Percentiles rank a stretch among this genome's conserved stretches.
Conservation (phyloP, 768 basidiomycete species). For the Clavulina sp. region DNA sequence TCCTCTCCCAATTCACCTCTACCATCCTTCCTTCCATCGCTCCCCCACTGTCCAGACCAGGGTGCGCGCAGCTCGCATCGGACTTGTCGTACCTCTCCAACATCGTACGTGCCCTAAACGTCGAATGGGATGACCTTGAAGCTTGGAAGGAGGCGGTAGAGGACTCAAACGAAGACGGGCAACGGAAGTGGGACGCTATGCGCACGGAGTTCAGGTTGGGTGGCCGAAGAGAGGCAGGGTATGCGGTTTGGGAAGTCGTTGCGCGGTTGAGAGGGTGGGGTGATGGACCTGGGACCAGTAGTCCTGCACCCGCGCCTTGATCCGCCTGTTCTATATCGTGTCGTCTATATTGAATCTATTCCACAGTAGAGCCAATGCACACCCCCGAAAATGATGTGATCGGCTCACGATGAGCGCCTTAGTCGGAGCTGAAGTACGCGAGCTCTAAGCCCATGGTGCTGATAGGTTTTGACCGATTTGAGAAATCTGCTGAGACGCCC, state of each 20-base stretch:
- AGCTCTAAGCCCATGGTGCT: slow-evolving; percentile 82
- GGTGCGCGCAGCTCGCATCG: slow-evolving; percentile 66
- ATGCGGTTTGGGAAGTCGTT: slow-evolving; percentile 8
- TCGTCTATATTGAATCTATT: not conserved
- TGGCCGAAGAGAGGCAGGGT: not conserved
- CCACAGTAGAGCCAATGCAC: not conserved
- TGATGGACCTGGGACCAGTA: not conserved
- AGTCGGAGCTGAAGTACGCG: slow-evolving; percentile 46
- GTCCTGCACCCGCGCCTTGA: not conserved
- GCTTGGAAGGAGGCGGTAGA: slow-evolving; percentile 60
- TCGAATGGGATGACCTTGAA: slow-evolving; percentile 65
- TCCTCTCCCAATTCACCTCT: slow-evolving; percentile 54
- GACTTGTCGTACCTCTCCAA: slow-evolving; percentile 85
- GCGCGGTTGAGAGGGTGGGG: slow-evolving; percentile 14
- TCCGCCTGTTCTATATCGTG: not conserved
- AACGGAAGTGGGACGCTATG: slow-evolving; percentile 8
- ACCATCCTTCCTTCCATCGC: slow-evolving; percentile 56
- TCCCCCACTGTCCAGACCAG: slow-evolving; percentile 39
- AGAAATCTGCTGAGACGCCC: slow-evolving; percentile 81
- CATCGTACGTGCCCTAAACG: slow-evolving; percentile 78
- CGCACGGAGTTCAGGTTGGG: slow-evolving; percentile 1
- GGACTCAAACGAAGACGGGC: slow-evolving; percentile 31
- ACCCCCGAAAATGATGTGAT: not conserved
- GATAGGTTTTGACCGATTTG: slow-evolving; percentile 71
- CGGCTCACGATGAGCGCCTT: not conserved